A percentile compares a stretch with the other conserved stretches of the same genome.
phyloP scores from a whole-genome alignment of 768 basidiomycete species.

The Termitomyces eurrhizus region DNA sequence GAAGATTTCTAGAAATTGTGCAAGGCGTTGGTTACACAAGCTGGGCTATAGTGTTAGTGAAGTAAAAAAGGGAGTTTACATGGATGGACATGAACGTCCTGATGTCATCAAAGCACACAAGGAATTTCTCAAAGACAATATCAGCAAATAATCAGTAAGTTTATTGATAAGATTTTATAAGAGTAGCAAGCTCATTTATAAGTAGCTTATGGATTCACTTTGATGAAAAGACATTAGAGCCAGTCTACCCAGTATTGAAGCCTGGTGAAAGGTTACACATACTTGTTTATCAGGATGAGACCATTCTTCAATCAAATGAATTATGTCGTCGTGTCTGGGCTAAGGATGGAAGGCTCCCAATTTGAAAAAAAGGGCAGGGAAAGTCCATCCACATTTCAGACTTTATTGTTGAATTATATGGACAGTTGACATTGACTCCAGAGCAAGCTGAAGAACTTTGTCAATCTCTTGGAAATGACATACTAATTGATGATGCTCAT shows the following conservation, averaged over 20 bases:
- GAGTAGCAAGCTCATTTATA: no score
- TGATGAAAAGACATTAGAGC: conserved; percentile 1
- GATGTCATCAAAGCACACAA: conserved; percentile 22
- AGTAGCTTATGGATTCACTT: neutral
- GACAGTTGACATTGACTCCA: neutral
- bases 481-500: conserved; percentile 12
- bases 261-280: neutral
- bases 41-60: conserved; percentile 4
- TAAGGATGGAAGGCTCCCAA: conserved; percentile 5
- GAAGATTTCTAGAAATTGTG: conserved; percentile 3
- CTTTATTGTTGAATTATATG: neutral
- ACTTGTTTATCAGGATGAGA: conserved; percentile 1
- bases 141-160: conserved; percentile 2
- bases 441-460: neutral
- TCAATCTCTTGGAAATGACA: no score
- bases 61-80: conserved; percentile 22
- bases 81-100: conserved; percentile 19
- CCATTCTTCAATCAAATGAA: neutral
- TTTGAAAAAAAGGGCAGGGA: conserved; percentile 10
- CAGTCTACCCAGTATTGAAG: neutral
- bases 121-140: conserved; percentile 3
- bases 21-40: conserved; percentile 7
- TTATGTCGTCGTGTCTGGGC: neutral
- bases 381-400: neutral
- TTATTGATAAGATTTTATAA: no score